Evolutionary conservation across 2,329 filamentous ascomycete species (phyloP).

Genomic region (Tolypocladium endophyticum): DNA sequence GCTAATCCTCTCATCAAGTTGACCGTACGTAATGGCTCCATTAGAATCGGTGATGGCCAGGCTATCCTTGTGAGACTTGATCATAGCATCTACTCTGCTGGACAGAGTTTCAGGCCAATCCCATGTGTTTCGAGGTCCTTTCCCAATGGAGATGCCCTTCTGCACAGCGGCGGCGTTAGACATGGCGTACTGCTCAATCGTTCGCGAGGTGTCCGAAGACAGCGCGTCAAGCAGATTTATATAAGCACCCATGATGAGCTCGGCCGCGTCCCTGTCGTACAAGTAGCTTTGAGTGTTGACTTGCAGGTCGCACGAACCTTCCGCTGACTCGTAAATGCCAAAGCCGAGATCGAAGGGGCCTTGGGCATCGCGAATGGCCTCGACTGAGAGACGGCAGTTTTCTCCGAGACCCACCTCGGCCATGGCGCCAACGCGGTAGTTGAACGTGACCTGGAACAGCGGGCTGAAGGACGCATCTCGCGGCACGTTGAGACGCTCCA

Average conservation of each 20-base stretch:
- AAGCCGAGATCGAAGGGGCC: constrained; percentile 9
- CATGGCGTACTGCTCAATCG: neutral
- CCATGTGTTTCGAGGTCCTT: neutral
- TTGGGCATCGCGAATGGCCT: constrained; percentile 11
- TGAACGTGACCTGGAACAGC: constrained; percentile 34
- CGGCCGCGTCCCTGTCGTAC: constrained; percentile 2
- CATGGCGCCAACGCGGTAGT: constrained; percentile 28
- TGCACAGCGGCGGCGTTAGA: neutral
- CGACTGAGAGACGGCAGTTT: constrained; percentile 8
- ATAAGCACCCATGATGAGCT: constrained; percentile 4
- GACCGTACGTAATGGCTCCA: neutral
- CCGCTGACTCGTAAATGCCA: constrained; percentile 4
- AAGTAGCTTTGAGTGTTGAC: constrained; percentile 2
- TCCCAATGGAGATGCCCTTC: neutral
- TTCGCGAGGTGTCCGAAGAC: neutral
- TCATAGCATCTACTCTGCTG: neutral
- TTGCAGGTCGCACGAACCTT: constrained; percentile 2
- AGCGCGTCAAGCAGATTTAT: constrained; percentile 4
- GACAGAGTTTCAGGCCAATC: neutral
- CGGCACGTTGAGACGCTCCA: constrained; percentile 28
- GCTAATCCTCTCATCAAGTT: neutral
- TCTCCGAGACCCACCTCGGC: constrained; percentile 12
- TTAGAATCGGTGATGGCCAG: neutral
- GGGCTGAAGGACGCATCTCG: constrained; percentile 27
- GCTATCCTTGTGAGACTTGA: neutral